These are phyloP conservation scores for Xylaria arbuscula DNA, from an alignment of 2,329 filamentous ascomycete genomes.

Conservation along the genomic window DNA sequence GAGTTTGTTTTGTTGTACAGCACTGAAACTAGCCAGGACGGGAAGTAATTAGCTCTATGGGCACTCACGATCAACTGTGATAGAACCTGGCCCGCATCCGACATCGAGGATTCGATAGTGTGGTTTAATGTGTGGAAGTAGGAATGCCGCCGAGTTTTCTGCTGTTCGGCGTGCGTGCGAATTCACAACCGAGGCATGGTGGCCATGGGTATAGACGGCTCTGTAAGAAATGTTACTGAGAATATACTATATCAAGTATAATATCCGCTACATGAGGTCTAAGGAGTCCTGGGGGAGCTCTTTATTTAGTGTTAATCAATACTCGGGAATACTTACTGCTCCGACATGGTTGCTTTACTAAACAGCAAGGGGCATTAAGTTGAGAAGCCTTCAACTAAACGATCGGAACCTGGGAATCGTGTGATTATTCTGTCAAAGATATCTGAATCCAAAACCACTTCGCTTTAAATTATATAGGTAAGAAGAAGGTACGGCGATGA, in stretches of 20 bases:
- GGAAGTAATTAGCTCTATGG: neutral
- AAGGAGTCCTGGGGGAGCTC: too few relatives aligned
- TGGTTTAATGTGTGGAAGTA: conserved; percentile 53
- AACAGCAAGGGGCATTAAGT: neutral
- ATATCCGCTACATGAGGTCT: too few relatives aligned
- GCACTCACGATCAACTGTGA: conserved; percentile 51
- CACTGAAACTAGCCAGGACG: neutral
- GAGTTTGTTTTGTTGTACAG: neutral
- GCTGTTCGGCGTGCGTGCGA: conserved; percentile 42
- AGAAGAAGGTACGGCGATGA: neutral
- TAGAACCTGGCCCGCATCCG: conserved; percentile 57
- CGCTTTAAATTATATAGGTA: neutral
- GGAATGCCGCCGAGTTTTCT: conserved; percentile 41
- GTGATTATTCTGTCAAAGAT: neutral
- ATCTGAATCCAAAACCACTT: neutral
- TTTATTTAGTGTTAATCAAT: neutral
- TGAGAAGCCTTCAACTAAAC: neutral
- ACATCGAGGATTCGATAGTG: conserved; percentile 53
- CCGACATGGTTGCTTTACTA: conserved; percentile 23
- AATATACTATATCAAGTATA: neutral
- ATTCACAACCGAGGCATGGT: conserved; percentile 41
- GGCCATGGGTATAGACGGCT: conserved; percentile 34
- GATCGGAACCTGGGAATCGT: neutral
- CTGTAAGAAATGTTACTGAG: conserved; percentile 11
- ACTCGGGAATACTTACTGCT: conserved; percentile 18